phyloP scores from a whole-genome alignment of 768 basidiomycete genomes.

The Russula brevipes region DNA sequence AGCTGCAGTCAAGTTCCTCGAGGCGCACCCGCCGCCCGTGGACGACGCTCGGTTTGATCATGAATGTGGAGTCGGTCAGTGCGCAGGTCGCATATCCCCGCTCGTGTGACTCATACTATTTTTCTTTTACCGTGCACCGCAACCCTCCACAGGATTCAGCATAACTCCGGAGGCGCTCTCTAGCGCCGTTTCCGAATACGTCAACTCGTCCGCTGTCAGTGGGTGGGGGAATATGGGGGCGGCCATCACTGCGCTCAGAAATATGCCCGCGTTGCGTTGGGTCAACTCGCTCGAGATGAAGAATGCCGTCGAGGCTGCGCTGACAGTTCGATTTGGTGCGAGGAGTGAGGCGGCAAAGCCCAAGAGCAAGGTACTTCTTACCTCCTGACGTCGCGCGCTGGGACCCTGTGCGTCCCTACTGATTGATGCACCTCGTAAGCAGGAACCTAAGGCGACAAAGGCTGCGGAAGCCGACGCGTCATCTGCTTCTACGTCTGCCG shows the following conservation, averaged over 20 bases:
- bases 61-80: slow-evolving; percentile 83
- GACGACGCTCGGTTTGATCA: slow-evolving; percentile 67
- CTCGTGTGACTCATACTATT: not conserved
- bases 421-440: not conserved
- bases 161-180: slow-evolving; percentile 65
- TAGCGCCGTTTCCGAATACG: slow-evolving; percentile 49
- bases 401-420: not conserved
- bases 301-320: slow-evolving; percentile 67
- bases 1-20: slow-evolving; percentile 77
- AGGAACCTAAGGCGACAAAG: slow-evolving; percentile 42
- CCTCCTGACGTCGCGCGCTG: not conserved
- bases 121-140: not conserved
- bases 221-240: slow-evolving; percentile 77
- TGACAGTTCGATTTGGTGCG: slow-evolving; percentile 62
- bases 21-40: slow-evolving; percentile 53
- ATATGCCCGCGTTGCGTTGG: slow-evolving; percentile 65
- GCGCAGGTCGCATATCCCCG: slow-evolving; percentile 5
- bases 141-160: slow-evolving; percentile 57
- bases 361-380: slow-evolving; percentile 53
- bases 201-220: slow-evolving; percentile 47
- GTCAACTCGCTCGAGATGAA: slow-evolving; percentile 81
- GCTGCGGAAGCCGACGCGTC: slow-evolving; percentile 34
- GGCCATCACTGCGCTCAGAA: slow-evolving; percentile 59
- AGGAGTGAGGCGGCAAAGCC: slow-evolving; percentile 57
- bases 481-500: slow-evolving; percentile 35